A percentile compares a stretch with the other conserved stretches of the same genome.
Evolutionary conservation across 2,329 filamentous ascomycete species (phyloP).

Genomic region (Phialocephala sp.): DNA sequence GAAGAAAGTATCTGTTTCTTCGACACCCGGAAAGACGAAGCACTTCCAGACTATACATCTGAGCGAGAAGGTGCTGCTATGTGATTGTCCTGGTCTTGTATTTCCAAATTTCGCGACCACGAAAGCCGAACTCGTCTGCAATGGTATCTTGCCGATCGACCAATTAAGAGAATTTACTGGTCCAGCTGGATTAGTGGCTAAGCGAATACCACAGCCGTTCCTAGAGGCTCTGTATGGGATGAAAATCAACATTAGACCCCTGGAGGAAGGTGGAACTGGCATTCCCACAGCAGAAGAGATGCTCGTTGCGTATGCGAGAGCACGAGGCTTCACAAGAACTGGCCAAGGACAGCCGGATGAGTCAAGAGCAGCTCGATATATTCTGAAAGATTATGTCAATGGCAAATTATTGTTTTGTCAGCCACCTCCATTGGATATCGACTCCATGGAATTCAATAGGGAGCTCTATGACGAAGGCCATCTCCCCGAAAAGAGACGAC

Average conservation of each 20-base stretch:
- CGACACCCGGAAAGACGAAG: conserved; percentile 97
- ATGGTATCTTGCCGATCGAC: conserved; percentile 93
- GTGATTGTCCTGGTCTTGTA: conserved; percentile 97
- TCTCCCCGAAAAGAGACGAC: conserved; percentile 80
- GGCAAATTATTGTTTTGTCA: conserved; percentile 93
- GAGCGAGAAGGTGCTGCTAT: conserved; percentile 85
- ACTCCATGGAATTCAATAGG: conserved; percentile 80
- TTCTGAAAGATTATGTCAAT: conserved; percentile 97
- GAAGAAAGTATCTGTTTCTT: conserved; percentile 98
- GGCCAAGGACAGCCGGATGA: conserved; percentile 92
- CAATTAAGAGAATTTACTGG: conserved; percentile 93
- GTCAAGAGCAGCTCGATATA: conserved; percentile 84
- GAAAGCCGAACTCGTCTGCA: conserved; percentile 94
- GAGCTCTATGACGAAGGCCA: conserved; percentile 86
- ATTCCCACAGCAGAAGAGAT: conserved; percentile 84
- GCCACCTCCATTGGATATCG: conserved; percentile 77
- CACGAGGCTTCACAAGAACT: conserved; percentile 87
- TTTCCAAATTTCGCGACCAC: conserved; percentile 98
- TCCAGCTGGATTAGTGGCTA: conserved; percentile 80
- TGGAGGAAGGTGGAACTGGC: conserved; percentile 93
- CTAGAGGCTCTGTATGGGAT: conserved; percentile 95
- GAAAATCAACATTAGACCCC: conserved; percentile 77
- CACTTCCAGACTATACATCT: conserved; percentile 99
- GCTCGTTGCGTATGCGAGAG: conserved; percentile 83
- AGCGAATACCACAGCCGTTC: conserved; percentile 85